Base-by-base conservation (phyloP, 140 eudicot species). In the Cichorium intybus region DNA sequence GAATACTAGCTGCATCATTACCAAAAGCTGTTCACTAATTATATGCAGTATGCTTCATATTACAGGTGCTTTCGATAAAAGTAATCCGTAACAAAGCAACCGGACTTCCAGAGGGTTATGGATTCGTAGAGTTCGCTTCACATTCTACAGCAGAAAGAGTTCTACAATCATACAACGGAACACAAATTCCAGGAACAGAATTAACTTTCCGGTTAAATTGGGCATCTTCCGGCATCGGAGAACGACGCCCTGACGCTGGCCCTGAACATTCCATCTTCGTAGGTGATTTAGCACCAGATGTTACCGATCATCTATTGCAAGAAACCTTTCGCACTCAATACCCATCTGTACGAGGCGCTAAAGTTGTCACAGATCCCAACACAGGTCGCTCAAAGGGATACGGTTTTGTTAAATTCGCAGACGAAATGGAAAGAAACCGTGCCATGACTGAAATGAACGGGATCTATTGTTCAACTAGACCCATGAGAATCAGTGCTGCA, bases 371-470 rank as follows among this genome's bases (percentile, higher is more conserved):
- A 10, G 99, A 94, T 76, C 88, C 99, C 1, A 86, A 73, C 52
- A 94, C 97, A 26, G 91, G 97, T 14, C 97, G 97, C 6, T 80
- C 99, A 5, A 94, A 89, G 75, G 99, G 99, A 31, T 94, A 94
- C 23, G 99, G 99, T 7, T 94, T 94, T 74, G 97, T 94, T 67
- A 94, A 94, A 76, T 94, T 94, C 84, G 95, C 88, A 47, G 97
- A 94, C 24, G 99, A 94, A 83, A 80, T 39, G 68, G 99, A 94
- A 69, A 77, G 95, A 58, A 89, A 94, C 73, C 82, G 97, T 6
- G 93, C 99, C n/a, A 94, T 94, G 99, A 77, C 74, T 24, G 97
- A 94, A 47, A 94, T 94, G 99, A 89, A 94, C 33, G 99, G 99
- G 29, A 72, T 79, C 11, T 88, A 88, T 78, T 94, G 97, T 71